Evolutionary conservation across 805 yeast species (phyloP), one percentile per base, ranked within the genome.

Genomic region (Saturnispora galanensis): DNA sequence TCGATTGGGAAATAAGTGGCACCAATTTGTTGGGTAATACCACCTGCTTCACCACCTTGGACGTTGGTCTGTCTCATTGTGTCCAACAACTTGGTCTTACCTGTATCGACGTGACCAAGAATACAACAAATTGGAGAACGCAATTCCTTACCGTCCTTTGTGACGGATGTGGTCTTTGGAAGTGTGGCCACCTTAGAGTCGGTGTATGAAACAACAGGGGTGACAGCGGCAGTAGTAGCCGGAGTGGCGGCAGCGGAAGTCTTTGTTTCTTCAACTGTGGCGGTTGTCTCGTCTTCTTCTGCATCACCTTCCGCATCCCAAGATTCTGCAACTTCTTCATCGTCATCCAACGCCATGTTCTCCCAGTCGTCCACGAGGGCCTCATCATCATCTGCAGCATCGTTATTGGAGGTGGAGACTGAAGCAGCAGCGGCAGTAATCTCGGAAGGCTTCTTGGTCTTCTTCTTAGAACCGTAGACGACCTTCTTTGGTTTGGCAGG

Each of bases 11-110:
- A 93, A 65, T 93, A 93, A 17, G 99, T 93, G 46, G 99, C 99
- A 78, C 99, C 99, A 62, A 93, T 93, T 70, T 93, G 99, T 76
- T 93, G 99, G 52, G 99, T 93, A 65, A 93, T 93, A 73, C 99
- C 99, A 73, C 99, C 99, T 45, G 99, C 99, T 71, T 93, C 99
- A 62, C 98, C 99, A 65, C 97, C 99, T 72, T 93, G 99, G 50
- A 93, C 99, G 61, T 93, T 93, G 35, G 97, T 93, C 71, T 90
- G 97, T 71, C 99, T 90, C 56, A 93, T 81, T 68, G 93, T 93
- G 64, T 93, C 99, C 64, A 93, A 74, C 53, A 93, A 76, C 65
- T 93, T 93, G 54, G 99, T 93, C 69, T 93, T 93, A 81, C 99
- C 99, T 47, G 98, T 93, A 75, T 93, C 99, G 67, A 93, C 99